Conservation (phyloP, 345 rosid genomes). For the Pistacia atlantica region DNA sequence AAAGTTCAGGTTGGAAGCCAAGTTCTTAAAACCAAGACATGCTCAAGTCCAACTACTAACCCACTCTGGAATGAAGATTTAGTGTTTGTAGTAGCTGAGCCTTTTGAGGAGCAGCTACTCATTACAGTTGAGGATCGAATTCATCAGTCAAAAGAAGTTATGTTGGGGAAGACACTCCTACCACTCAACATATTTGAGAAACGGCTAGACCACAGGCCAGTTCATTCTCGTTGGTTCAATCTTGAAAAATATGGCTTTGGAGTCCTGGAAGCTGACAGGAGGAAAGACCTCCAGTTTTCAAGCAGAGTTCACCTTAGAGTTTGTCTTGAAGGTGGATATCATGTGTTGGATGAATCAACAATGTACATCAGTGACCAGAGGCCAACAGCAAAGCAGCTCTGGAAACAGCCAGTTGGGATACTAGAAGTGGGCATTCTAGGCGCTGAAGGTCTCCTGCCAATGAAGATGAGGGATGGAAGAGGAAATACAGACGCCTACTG, state of each 20-base stretch:
- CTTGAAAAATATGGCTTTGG: slow-evolving; percentile 84
- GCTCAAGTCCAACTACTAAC: slow-evolving; percentile 49
- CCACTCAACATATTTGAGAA: slow-evolving; percentile 65
- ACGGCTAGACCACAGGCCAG: slow-evolving; percentile 82
- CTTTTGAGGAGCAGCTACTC: slow-evolving; percentile 80
- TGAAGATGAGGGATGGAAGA: slow-evolving; percentile 75
- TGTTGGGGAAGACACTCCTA: slow-evolving; percentile 61
- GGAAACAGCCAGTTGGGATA: slow-evolving; percentile 81
- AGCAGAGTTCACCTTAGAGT: slow-evolving; percentile 78
- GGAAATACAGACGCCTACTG: slow-evolving; percentile 76
- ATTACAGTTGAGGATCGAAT: slow-evolving; percentile 72
- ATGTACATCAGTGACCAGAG: slow-evolving; percentile 84
- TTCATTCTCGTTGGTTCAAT: slow-evolving; percentile 85
- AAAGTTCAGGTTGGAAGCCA: slow-evolving; percentile 86
- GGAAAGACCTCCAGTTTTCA: slow-evolving; percentile 77
- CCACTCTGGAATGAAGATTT: slow-evolving; percentile 87
- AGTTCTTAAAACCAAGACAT: slow-evolving; percentile 56
- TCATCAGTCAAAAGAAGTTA: slow-evolving; percentile 63
- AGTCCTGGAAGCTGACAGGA: slow-evolving; percentile 68
- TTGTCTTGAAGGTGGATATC: slow-evolving; percentile 94
- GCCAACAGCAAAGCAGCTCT: slow-evolving; percentile 84
- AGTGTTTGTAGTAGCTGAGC: slow-evolving; percentile 91
- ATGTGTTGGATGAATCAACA: slow-evolving; percentile 89
- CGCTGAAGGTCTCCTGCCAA: slow-evolving; percentile 70
- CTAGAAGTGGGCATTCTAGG: slow-evolving; percentile 77